phyloP scores from a whole-genome alignment of 331 rosid genomes.

The Ulmus americana region DNA sequence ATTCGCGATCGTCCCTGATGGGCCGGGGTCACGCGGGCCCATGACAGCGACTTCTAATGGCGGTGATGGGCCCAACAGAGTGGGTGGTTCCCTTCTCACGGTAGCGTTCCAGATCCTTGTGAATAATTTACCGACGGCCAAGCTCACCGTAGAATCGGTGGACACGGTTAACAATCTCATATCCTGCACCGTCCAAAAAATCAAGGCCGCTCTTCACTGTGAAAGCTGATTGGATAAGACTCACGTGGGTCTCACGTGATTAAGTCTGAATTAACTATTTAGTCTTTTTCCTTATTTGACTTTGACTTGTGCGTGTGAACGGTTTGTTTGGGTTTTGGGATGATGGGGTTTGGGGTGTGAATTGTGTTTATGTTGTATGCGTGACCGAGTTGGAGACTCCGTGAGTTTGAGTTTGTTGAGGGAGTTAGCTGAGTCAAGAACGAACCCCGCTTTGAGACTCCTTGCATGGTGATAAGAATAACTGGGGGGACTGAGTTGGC shows the following conservation, averaged over 20 bases:
- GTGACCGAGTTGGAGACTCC: slow-evolving; percentile 19
- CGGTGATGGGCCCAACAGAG: slow-evolving; percentile 27
- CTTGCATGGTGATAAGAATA: slow-evolving; percentile 55
- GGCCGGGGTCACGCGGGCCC: slow-evolving; percentile 39
- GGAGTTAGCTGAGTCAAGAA: slow-evolving; percentile 88
- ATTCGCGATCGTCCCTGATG: slow-evolving; percentile 65
- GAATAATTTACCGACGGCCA: slow-evolving; percentile 78
- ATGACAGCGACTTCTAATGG: not conserved
- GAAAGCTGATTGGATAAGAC: slow-evolving; percentile 32
- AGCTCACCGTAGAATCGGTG: slow-evolving; percentile 88
- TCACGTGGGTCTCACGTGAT: slow-evolving; percentile 21
- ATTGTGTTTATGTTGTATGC: not conserved
- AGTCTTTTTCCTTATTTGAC: not conserved
- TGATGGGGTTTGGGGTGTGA: not conserved
- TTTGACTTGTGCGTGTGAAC: slow-evolving; percentile 14
- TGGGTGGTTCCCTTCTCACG: slow-evolving; percentile 62
- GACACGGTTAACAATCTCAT: slow-evolving; percentile 88
- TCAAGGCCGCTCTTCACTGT: slow-evolving; percentile 65
- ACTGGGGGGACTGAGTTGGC: slow-evolving; percentile 11
- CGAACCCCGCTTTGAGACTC: slow-evolving; percentile 71
- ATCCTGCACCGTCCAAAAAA: slow-evolving; percentile 84
- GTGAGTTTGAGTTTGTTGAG: slow-evolving; percentile 29
- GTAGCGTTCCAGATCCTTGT: slow-evolving; percentile 89
- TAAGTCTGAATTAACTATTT: not conserved
- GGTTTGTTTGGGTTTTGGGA: not conserved